Conservation (phyloP, 768 basidiomycete genomes). For the Boletales sp. region DNA sequence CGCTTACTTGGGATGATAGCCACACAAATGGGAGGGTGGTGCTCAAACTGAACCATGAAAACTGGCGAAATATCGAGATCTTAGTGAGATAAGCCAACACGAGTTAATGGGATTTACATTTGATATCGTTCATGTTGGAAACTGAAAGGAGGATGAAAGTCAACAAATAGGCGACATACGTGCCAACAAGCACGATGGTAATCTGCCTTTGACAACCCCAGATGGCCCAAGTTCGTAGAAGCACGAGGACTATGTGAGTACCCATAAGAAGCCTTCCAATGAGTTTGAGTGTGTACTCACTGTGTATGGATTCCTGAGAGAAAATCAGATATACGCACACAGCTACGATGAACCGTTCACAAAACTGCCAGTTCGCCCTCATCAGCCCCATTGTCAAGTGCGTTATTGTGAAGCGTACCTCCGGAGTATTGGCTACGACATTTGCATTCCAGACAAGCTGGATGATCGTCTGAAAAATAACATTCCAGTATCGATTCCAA, state of each 20-base stretch:
- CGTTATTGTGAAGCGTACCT: neutral
- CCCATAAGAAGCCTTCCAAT: neutral
- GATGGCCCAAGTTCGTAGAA: slow-evolving; percentile 19
- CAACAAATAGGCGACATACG: slow-evolving; percentile 7
- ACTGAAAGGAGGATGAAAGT: neutral
- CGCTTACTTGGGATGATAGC: slow-evolving; percentile 1
- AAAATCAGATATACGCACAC: neutral
- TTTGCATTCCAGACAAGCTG: slow-evolving; percentile 2
- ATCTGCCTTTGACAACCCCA: slow-evolving; percentile 8
- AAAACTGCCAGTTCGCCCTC: slow-evolving; percentile 3
- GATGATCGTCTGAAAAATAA: slow-evolving; percentile 9
- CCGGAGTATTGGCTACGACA: neutral
- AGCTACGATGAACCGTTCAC: neutral
- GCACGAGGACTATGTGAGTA: slow-evolving; percentile 9
- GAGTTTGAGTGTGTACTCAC: neutral
- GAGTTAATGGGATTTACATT: neutral
- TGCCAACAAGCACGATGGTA: neutral
- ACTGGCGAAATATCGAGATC: neutral
- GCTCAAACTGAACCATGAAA: neutral
- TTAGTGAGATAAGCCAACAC: neutral
- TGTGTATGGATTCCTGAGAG: slow-evolving; percentile 12
- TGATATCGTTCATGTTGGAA: neutral
- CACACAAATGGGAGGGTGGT: slow-evolving; percentile 1
- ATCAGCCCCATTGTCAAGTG: neutral
- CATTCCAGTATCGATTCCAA: slow-evolving; percentile 16